Base-by-base conservation (phyloP, 345 rosid species). In the Gossypioides kirkii region DNA sequence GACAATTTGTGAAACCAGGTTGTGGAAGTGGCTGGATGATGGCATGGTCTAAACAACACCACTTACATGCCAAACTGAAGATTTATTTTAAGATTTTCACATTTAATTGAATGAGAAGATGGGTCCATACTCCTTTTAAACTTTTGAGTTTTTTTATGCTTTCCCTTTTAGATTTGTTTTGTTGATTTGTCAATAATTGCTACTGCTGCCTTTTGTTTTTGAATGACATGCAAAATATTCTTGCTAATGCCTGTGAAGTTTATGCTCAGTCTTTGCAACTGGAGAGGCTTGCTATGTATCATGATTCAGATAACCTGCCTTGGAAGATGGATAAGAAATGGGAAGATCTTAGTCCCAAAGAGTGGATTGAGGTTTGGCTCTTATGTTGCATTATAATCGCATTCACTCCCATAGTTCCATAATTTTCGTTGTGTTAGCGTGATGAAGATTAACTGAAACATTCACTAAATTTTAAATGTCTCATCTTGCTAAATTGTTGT, bases 221-320 rank as follows among this genome's bases (percentile, higher is more conserved):
- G 38, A 11, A n/a, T 61, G n/a, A 25, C 52, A 67, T 49, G 26
- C 18, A 50, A 73, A 72, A 18, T 56, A 55, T 42, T 72, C 64
- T 36, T 53, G 71, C 80, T 80, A 62, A 83, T 74, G 61, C 80
- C 6, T 76, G 74, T 45, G 69, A 43, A 67, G 70, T 62, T 69
- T 81, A 17, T 70, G 69, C 73, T 78, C 91, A 95, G 99, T 95
- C 99, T 38, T 83, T 95, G 81, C 93, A 92, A 62, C 93, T 95
- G 71, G 91, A 88, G 84, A 95, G 98, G 83, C 93, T 95, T 80
- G 97, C 98, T 42, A 70, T 92, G 75, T 95, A 95, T 84, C 99
- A 95, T 79, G 96, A 95, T 84, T 88, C 91, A 52, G 84, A 87
- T 82, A 87, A 87, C 79, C 77, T 80, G 75, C 98, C 90, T 26